These are phyloP conservation scores for Wickerhamomyces rabaulensis DNA, from an alignment of 805 yeast genomes.

Conservation along the genomic window DNA sequence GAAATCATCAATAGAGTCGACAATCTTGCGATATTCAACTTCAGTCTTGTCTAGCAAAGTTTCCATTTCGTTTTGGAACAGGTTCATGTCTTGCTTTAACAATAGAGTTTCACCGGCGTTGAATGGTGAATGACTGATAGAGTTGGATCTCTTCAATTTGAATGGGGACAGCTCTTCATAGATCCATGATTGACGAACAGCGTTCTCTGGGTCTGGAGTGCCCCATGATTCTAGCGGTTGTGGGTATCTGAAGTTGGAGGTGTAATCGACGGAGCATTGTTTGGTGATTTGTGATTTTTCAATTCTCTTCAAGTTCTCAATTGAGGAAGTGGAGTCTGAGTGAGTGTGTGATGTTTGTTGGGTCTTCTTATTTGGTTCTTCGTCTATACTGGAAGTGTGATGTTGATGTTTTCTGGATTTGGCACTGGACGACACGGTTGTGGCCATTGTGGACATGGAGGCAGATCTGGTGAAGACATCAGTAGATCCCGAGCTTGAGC, in stretches of 20 bases:
- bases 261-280: slow-evolving; percentile 15
- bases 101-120: slow-evolving; percentile 3
- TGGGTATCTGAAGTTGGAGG: slow-evolving; percentile 4
- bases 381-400: slow-evolving; percentile 5
- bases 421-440: slow-evolving; percentile 9
- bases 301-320: slow-evolving; percentile 18
- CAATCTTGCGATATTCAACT: slow-evolving; percentile 3
- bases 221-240: slow-evolving; percentile 12
- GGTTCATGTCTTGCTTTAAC: slow-evolving; percentile 3
- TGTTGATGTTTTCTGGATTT: slow-evolving; percentile 11
- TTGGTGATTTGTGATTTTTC: slow-evolving; percentile 20
- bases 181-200: slow-evolving; percentile 22
- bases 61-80: slow-evolving; percentile 12
- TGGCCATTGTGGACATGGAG: slow-evolving; percentile 22
- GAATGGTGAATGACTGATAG: slow-evolving; percentile 7
- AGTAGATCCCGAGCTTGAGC: slow-evolving; percentile 17
- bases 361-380: neutral
- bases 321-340: slow-evolving; percentile 13
- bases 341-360: slow-evolving; percentile 4
- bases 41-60: slow-evolving; percentile 4
- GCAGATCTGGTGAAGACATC: slow-evolving; percentile 15
- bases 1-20: slow-evolving; percentile 10
- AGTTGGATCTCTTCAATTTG: slow-evolving; percentile 3
- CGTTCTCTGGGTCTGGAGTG: slow-evolving; percentile 18
- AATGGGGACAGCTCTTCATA: slow-evolving; percentile 15